Evolutionary conservation across 2,329 filamentous ascomycete species (phyloP), one percentile per base, ranked within the genome.

Genomic region (Colletotrichum orbiculare): DNA sequence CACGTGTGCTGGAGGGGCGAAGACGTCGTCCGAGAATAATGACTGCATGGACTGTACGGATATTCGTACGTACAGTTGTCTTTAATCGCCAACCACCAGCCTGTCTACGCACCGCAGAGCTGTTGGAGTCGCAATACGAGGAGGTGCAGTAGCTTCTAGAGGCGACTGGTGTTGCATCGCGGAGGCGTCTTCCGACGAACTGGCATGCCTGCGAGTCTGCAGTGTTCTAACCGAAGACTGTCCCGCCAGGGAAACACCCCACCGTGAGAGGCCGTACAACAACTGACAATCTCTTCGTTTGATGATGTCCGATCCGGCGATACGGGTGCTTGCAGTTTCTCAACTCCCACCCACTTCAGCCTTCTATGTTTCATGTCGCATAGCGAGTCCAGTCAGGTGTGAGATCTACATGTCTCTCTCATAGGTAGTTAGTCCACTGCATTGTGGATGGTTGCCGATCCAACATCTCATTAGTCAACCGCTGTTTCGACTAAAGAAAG

Each of bases 151-250:
- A 62, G 57, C 13, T 47, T 35, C 33, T 13, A 25, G 10, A 12
- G 34, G 52, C 62, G 62, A 52, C 52, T 62, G 58, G 58, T 17
- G 46, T 62, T 65, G 58, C 58, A 65, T 62, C 58, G 38, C 42
- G 47, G 54, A 56, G 34, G 46, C 37, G 25, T 33, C 43, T 41
- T 60, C 57, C 46, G 47, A 47, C 50, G 41, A 25, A 5, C 25
- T 25, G 25, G 52, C 52, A 49, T 52, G 35, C 46, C 25, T 41
- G 45, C 34, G 50, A 64, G 39, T 37, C 58, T 46, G 45, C 39
- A 15, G n/a, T 12, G 35, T 38, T 43, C 37, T 34, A 11, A 8
- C 2, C 37, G 55, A 41, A 17, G 25, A 25, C 25, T 25, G 3
- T 25, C 25, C 25, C 25, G 4, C 25, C 25, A 25, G 25, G 25